Conservation (phyloP, 208 protist species). For the Entamoeba dispar region DNA sequence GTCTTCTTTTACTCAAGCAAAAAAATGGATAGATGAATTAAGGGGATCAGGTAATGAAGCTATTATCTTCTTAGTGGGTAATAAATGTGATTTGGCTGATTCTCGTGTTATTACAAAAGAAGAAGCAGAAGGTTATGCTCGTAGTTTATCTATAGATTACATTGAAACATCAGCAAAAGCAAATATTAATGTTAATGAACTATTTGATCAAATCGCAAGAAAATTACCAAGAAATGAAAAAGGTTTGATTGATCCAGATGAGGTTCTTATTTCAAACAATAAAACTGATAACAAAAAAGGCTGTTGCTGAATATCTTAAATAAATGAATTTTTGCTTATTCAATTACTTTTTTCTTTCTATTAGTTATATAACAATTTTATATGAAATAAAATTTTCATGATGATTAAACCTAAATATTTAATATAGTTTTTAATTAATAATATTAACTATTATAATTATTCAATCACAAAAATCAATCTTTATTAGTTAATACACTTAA, state of each 20-base stretch:
- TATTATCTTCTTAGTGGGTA: neutral
- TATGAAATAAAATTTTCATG: too few relatives aligned
- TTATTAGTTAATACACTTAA: too few relatives aligned
- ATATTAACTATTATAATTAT: too few relatives aligned
- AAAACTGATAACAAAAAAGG: neutral
- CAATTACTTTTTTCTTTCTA: too few relatives aligned
- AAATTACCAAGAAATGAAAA: neutral
- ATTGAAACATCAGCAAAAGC: neutral
- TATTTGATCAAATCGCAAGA: neutral
- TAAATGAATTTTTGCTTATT: too few relatives aligned
- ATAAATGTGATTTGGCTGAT: neutral
- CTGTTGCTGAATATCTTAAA: neutral
- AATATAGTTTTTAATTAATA: too few relatives aligned
- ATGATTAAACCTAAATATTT: too few relatives aligned
- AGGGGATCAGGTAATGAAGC: neutral
- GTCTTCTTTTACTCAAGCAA: conserved; percentile 11
- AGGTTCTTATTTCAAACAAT: neutral
- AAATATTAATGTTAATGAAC: neutral
- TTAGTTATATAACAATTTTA: too few relatives aligned
- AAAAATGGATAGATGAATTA: conserved; percentile 19
- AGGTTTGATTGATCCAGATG: neutral
- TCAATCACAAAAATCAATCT: too few relatives aligned
- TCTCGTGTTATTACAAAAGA: neutral
- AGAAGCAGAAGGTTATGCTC: neutral
- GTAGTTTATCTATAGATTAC: neutral